Conservation (phyloP, 1,284 basidiomycete species). For the Inonotus obliquus region DNA sequence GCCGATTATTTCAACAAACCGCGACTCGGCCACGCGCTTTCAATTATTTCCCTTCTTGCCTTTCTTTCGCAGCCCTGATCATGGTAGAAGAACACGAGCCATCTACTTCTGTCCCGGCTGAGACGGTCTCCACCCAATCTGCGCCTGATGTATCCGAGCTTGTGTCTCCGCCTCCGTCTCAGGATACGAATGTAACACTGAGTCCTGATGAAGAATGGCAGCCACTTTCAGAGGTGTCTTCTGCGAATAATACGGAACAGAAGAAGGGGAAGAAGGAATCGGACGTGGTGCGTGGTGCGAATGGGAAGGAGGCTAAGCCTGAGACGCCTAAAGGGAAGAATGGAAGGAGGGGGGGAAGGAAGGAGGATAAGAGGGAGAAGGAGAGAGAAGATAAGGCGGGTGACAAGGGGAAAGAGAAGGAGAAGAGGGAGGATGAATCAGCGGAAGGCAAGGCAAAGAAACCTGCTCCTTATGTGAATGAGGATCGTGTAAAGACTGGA, state of each 20-base stretch:
- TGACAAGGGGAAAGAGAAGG: not conserved
- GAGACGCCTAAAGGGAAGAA: slow-evolving; percentile 1
- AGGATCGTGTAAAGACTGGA: slow-evolving; percentile 73
- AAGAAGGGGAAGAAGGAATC: not conserved
- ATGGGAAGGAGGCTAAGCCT: not conserved
- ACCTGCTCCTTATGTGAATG: slow-evolving; percentile 60
- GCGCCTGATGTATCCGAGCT: not conserved
- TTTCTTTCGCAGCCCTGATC: slow-evolving; percentile 3
- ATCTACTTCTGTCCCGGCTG: not conserved
- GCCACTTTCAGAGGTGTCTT: not conserved
- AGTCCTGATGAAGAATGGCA: not conserved
- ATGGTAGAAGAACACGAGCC: slow-evolving; percentile 1
- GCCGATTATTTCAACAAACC: not conserved
- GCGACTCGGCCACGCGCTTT: not conserved
- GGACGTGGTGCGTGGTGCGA: not conserved
- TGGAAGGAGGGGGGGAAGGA: slow-evolving; percentile 12
- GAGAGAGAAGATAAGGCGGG: too few relatives aligned
- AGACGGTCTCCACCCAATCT: not conserved
- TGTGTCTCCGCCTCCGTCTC: too few relatives aligned
- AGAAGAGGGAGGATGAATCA: slow-evolving; percentile 17
- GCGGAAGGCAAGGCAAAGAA: slow-evolving; percentile 25
- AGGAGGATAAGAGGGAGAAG: not conserved
- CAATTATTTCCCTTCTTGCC: not conserved
- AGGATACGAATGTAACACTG: not conserved
- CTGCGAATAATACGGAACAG: not conserved